A percentile compares a stretch with the other conserved stretches of the same genome.
Evolutionary conservation across 1,139 yeast genomes (phyloP).

Genomic region (Zhuliangozyma parablackwelliae): DNA sequence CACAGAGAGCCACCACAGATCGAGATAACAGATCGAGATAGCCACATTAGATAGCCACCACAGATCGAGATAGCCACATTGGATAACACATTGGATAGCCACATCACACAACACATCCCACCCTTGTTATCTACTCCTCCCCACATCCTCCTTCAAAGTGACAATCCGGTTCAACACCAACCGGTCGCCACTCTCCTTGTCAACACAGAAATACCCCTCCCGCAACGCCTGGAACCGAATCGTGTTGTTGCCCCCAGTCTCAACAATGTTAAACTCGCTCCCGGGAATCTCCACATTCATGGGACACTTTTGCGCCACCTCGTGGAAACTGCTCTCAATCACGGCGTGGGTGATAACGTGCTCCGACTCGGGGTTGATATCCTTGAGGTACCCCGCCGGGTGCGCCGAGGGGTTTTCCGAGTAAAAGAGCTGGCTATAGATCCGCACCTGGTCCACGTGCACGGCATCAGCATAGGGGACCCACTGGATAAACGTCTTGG

Average conservation of each 20-base stretch:
- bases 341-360: constrained; percentile 60
- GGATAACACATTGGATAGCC: no score
- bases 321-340: constrained; percentile 73
- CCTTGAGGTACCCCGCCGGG: constrained; percentile 84
- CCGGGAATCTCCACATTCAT: constrained; percentile 65
- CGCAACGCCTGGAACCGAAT: constrained; percentile 97
- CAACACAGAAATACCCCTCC: constrained; percentile 93
- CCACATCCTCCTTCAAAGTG: constrained; percentile 76
- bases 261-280: constrained; percentile 68
- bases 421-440: constrained; percentile 82
- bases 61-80: no score
- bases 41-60: no score
- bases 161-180: constrained; percentile 84
- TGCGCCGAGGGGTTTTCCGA: constrained; percentile 87
- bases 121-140: no score
- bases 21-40: no score
- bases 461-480: constrained; percentile 65
- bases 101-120: no score
- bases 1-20: no score
- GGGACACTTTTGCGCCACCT: constrained; percentile 68
- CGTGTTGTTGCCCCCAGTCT: constrained; percentile 64
- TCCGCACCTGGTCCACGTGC: constrained; percentile 69
- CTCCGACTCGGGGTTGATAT: constrained; percentile 78
- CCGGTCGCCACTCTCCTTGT: constrained; percentile 61
- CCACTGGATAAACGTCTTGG: constrained; percentile 98